A percentile compares a stretch with the other conserved stretches of the same genome.
Evolutionary conservation across 2,329 filamentous ascomycete genomes (phyloP).

Genomic region (Claviceps sp.): DNA sequence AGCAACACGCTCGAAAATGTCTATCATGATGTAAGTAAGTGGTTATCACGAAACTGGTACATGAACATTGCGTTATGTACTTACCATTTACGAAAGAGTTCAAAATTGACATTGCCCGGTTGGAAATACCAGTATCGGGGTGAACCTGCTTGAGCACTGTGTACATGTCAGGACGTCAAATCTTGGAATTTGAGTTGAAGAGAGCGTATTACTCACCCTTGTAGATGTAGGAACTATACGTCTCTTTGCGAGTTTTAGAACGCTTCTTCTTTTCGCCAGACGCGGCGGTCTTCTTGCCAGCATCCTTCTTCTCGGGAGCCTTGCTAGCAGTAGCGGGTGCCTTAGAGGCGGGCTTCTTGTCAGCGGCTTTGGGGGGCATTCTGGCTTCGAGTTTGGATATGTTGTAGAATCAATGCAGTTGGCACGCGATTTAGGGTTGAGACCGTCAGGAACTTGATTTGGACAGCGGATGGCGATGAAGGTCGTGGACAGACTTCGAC

Average conservation of each 20-base stretch:
- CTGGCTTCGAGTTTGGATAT: slow-evolving; percentile 24
- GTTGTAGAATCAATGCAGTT: slow-evolving; percentile 6
- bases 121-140: slow-evolving; percentile 99
- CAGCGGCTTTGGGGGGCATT: slow-evolving; percentile 97
- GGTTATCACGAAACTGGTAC: too few relatives aligned
- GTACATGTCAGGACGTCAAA: not conserved
- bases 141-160: slow-evolving; percentile 99
- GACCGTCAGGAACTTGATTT: slow-evolving; percentile 14
- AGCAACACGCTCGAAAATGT: slow-evolving; percentile 98
- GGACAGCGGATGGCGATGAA: slow-evolving; percentile 23
- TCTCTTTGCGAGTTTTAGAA: slow-evolving; percentile 99
- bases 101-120: slow-evolving; percentile 98
- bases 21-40: slow-evolving; percentile 27
- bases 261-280: slow-evolving; percentile 99
- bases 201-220: slow-evolving; percentile 53
- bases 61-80: slow-evolving; percentile 13
- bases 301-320: slow-evolving; percentile 92
- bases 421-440: slow-evolving; percentile 2
- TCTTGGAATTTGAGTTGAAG: not conserved
- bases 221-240: slow-evolving; percentile 99
- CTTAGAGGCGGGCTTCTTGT: slow-evolving; percentile 99
- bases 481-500: slow-evolving; percentile 33
- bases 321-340: slow-evolving; percentile 63
- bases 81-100: slow-evolving; percentile 99
- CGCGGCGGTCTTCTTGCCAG: slow-evolving; percentile 97